Conservation (phyloP, 2,329 filamentous ascomycete species). For the Pseudodiploospora longispora region DNA sequence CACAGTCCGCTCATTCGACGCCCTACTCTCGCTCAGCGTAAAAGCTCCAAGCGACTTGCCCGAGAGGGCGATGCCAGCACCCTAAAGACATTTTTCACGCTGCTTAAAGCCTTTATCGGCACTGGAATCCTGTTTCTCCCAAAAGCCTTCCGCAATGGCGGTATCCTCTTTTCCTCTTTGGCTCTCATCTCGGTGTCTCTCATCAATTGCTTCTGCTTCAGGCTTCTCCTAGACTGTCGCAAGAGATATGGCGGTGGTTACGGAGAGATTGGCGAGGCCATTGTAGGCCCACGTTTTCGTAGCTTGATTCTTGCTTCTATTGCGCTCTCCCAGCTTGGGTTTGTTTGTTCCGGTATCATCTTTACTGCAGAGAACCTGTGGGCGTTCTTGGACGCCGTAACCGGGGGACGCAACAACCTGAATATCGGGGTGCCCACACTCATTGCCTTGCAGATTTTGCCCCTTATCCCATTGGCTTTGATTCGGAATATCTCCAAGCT, state of each 20-base stretch:
- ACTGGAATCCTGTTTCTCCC: conserved; percentile 78
- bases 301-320: conserved; percentile 61
- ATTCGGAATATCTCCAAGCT: conserved; percentile 71
- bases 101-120: conserved; percentile 71
- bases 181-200: conserved; percentile 57
- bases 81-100: conserved; percentile 69
- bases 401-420: conserved; percentile 38
- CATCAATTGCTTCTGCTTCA: conserved; percentile 63
- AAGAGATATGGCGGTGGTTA: conserved; percentile 60
- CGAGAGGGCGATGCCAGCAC: conserved; percentile 55
- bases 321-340: conserved; percentile 66
- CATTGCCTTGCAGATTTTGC: conserved; percentile 57
- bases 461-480: conserved; percentile 58
- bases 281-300: conserved; percentile 56
- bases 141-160: conserved; percentile 71
- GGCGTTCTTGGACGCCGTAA: conserved; percentile 58
- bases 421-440: conserved; percentile 44
- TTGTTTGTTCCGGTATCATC: conserved; percentile 70
- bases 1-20: conserved; percentile 43
- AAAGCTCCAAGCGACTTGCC: conserved; percentile 36
- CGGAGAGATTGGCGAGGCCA: conserved; percentile 61
- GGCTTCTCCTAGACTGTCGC: conserved; percentile 61
- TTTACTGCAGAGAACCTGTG: conserved; percentile 69
- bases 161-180: conserved; percentile 65
- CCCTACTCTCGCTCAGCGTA: conserved; percentile 39